Conservation (phyloP, 148 eudicot genomes). For the Cornus kousa region DNA sequence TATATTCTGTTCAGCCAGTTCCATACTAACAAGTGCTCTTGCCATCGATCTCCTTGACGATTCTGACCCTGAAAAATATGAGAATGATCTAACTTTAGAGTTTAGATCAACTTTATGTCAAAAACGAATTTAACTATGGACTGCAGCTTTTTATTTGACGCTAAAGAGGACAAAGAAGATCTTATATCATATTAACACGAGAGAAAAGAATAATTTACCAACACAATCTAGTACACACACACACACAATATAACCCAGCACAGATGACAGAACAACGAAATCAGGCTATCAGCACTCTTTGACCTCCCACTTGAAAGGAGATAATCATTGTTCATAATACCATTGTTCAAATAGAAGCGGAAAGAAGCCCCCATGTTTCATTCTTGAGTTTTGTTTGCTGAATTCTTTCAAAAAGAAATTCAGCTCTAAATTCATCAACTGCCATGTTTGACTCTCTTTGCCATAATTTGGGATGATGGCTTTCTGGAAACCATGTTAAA, state of each 20-base stretch:
- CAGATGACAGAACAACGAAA: too few species aligned
- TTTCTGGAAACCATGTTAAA: too few species aligned
- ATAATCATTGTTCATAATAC: neutral
- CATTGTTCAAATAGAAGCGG: neutral
- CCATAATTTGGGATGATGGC: too few species aligned
- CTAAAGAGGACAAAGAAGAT: neutral
- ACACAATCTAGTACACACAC: neutral
- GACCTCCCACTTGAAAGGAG: neutral
- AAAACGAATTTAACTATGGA: neutral
- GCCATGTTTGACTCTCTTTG: neutral
- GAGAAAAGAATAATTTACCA: neutral
- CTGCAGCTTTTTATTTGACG: neutral
- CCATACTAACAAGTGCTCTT: slow-evolving; percentile 30
- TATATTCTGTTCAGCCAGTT: slow-evolving; percentile 25
- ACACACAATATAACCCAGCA: neutral
- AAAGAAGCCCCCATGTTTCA: neutral
- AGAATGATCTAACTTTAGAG: neutral
- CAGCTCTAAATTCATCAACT: neutral
- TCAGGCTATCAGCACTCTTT: too few species aligned
- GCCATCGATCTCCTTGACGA: slow-evolving; percentile 30
- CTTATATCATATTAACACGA: neutral
- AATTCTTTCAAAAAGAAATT: too few species aligned
- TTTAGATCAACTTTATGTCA: neutral
- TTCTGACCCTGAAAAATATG: slow-evolving; percentile 25
- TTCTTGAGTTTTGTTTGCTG: too few species aligned